These are phyloP conservation scores for Malbranchea cinnamomea DNA, from an alignment of 2,329 filamentous ascomycete genomes.

Conservation along the genomic window DNA sequence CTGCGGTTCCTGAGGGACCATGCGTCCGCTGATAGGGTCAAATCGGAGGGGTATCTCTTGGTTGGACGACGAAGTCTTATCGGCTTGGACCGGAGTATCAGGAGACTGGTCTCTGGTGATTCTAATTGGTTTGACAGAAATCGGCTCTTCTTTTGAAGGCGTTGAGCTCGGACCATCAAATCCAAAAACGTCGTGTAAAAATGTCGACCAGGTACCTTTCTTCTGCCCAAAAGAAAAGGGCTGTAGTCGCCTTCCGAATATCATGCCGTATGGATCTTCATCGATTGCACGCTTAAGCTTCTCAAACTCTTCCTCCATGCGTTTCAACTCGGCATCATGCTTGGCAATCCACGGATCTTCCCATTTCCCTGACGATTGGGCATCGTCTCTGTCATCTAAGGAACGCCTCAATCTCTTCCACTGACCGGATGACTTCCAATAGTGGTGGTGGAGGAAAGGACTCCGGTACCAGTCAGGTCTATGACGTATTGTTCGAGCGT, in stretches of 20 bases:
- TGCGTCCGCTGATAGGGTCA: slow-evolving; percentile 29
- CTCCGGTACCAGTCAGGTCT: not conserved
- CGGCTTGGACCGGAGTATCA: slow-evolving; percentile 1
- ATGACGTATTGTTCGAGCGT: not conserved
- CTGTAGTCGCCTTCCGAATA: slow-evolving; percentile 24
- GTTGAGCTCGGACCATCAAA: slow-evolving; percentile 4
- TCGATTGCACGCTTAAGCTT: slow-evolving; percentile 22
- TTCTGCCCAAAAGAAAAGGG: slow-evolving; percentile 12
- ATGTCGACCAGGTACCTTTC: slow-evolving; percentile 15
- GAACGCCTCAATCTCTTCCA: no score
- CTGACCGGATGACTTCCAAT: no score
- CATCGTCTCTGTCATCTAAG: no score
- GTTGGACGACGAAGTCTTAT: no score
- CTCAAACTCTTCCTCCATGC: slow-evolving; percentile 19
- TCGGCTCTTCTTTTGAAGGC: slow-evolving; percentile 1
- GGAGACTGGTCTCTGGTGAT: not conserved
- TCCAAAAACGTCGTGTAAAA: slow-evolving; percentile 18
- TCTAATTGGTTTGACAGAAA: not conserved
- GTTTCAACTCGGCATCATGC: slow-evolving; percentile 11
- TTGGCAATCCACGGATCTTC: no score
- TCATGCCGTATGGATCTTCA: slow-evolving; percentile 23
- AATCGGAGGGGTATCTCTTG: no score
- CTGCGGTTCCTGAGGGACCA: slow-evolving; percentile 15
- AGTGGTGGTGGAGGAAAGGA: no score
- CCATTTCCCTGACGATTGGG: no score